Percentiles rank a stretch among this genome's conserved stretches.
Conservation (phyloP, 805 yeast genomes). For the Peterozyma toletana region DNA sequence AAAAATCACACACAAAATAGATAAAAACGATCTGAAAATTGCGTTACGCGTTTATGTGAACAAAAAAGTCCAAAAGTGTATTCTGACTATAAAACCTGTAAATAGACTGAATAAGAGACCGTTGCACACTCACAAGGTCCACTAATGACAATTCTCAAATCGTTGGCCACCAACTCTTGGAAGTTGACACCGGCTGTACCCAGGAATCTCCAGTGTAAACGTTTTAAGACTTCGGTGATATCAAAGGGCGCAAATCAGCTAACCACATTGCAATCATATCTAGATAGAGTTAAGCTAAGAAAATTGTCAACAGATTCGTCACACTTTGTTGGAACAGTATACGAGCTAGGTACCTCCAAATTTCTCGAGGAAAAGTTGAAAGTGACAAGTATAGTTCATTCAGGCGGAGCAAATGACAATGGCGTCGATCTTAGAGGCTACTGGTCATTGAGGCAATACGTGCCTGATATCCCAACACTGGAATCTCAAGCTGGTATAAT, state of each 20-base stretch:
- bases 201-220: neutral
- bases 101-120: too few species aligned
- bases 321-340: slow-evolving; percentile 48
- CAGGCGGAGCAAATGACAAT: slow-evolving; percentile 50
- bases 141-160: too few species aligned
- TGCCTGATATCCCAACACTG: slow-evolving; percentile 7
- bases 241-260: too few species aligned
- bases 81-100: too few species aligned
- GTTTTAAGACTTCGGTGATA: slow-evolving; percentile 18
- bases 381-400: slow-evolving; percentile 29
- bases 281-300: slow-evolving; percentile 22
- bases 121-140: too few species aligned
- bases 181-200: neutral
- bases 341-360: slow-evolving; percentile 38
- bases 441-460: slow-evolving; percentile 32
- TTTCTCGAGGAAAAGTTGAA: slow-evolving; percentile 30
- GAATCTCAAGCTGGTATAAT: slow-evolving; percentile 4
- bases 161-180: slow-evolving; percentile 3
- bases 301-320: slow-evolving; percentile 36
- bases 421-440: slow-evolving; percentile 50
- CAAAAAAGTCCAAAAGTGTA: too few species aligned
- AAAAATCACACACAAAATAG: too few species aligned
- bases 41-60: too few species aligned
- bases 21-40: too few species aligned
- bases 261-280: slow-evolving; percentile 19